These are phyloP conservation scores for Dictyophora rubrovolvata DNA, from an alignment of 768 basidiomycete genomes.

Conservation along the genomic window DNA sequence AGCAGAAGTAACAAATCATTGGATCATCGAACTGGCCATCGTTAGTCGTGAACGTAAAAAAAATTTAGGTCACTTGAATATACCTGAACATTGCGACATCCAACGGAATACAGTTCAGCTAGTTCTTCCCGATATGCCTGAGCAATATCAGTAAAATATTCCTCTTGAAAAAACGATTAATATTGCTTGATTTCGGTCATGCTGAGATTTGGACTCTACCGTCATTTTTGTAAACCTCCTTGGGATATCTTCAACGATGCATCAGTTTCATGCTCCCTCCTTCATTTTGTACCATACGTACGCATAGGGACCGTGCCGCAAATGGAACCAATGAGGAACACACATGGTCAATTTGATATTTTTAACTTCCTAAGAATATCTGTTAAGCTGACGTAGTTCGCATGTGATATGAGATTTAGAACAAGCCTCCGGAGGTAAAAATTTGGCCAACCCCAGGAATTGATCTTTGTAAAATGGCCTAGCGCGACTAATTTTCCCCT, in stretches of 20 bases:
- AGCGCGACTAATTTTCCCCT: conserved; percentile 55
- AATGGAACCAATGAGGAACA: conserved; percentile 64
- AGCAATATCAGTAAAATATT: conserved; percentile 40
- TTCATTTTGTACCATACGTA: conserved; percentile 27
- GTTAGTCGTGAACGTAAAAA: conserved; percentile 17
- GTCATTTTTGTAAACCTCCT: conserved; percentile 50
- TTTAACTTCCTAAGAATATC: conserved; percentile 39
- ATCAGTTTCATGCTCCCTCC: not conserved
- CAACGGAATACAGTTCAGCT: conserved; percentile 32
- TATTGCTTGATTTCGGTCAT: not conserved
- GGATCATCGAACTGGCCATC: conserved; percentile 34
- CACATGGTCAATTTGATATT: conserved; percentile 64
- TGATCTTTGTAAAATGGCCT: conserved; percentile 54
- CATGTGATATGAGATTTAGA: not conserved
- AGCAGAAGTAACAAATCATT: conserved; percentile 54
- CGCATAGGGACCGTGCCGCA: conserved; percentile 53
- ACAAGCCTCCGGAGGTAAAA: conserved; percentile 45
- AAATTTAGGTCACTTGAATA: conserved; percentile 16
- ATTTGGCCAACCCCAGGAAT: conserved; percentile 48
- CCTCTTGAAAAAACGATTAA: conserved; percentile 18
- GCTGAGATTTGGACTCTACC: conserved; percentile 24
- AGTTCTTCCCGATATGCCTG: conserved; percentile 37
- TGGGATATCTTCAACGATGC: conserved; percentile 12
- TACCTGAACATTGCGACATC: conserved; percentile 23
- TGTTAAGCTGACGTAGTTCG: not conserved